Evolutionary conservation across 495 filamentous ascomycete species (phyloP).

Genomic region (Cudoniella acicularis): DNA sequence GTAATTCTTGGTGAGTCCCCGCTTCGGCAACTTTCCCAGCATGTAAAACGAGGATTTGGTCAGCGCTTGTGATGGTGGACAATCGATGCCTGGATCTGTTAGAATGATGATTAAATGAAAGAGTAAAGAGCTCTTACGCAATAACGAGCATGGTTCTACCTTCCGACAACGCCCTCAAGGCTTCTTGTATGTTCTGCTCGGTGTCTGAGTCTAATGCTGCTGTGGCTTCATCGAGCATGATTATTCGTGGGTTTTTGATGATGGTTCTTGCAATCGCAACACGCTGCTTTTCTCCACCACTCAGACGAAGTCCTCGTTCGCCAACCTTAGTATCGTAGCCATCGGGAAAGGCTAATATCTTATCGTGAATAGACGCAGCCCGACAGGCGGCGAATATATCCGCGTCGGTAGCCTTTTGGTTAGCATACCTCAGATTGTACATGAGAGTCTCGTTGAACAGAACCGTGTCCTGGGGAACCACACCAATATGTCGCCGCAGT

Average conservation of each 20-base stretch:
- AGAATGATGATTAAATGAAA: neutral
- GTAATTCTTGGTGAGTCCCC: conserved; percentile 82
- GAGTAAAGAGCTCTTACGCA: conserved; percentile 40
- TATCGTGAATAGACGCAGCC: conserved; percentile 92
- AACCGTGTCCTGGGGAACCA: conserved; percentile 94
- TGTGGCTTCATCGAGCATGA: conserved; percentile 94
- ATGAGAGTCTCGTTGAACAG: conserved; percentile 96
- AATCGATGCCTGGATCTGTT: conserved; percentile 62
- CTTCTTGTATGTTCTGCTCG: conserved; percentile 90
- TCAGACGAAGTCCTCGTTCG: conserved; percentile 87
- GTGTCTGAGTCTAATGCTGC: conserved; percentile 94
- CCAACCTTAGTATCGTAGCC: conserved; percentile 90
- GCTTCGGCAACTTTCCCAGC: conserved; percentile 78
- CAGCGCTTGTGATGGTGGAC: conserved; percentile 89
- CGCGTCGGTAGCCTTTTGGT: conserved; percentile 78
- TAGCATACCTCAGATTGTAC: conserved; percentile 95
- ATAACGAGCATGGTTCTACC: conserved; percentile 76
- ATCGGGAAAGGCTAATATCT: conserved; percentile 90
- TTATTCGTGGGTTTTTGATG: conserved; percentile 91
- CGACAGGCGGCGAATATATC: conserved; percentile 86
- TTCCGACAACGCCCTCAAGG: conserved; percentile 71
- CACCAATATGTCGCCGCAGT: conserved; percentile 84
- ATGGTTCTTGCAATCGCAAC: conserved; percentile 97
- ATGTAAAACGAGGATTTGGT: conserved; percentile 91
- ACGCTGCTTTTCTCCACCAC: conserved; percentile 94